Evolutionary conservation across 1,284 basidiomycete species (phyloP), one percentile per base, ranked within the genome.

Genomic region (Thecaphora thlaspeos): DNA sequence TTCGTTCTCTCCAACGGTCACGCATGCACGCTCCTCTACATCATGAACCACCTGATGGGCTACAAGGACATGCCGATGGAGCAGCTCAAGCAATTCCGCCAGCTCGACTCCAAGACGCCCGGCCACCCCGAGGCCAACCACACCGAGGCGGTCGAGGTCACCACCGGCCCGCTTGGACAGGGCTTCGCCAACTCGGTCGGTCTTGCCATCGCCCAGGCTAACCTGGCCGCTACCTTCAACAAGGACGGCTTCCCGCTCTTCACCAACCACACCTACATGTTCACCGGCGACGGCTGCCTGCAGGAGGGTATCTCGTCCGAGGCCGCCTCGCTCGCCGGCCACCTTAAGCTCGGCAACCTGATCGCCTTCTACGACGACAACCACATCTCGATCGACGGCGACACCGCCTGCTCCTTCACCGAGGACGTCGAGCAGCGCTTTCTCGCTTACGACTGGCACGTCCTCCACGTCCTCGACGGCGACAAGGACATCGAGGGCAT

Each of bases 301-400:
- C 91, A 92, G 88, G 92, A 96, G 81, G 92, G 92, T 84, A 87
- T 96, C 70, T 84, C 91, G 21, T 84, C 85, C 68, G 92, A 96
- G 80, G 90, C 92, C 24, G 88, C 88, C 63, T 91, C 89, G 76
- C 84, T 95, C 63, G 92, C 91, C 58, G 92, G 82, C 70, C 92
- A 96, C 81, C 83, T 96, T 70, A 87, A 91, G 80, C 85, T 96
- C 51, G 90, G 89, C 60, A 96, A 94, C 82, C 83, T 96, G 70
- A 88, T 96, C 76, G 70, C 61, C 40, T 57, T 74, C 47, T 76
- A 75, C 66, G 74, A 76, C 61, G 68, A 68, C 76, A 94, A 81
- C 79, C 88, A 90, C 79, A 95, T 96, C 80, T 90, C 92, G 68
- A 95, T 96, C 74, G 92, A 96, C 80, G 92, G 92, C 73, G 86